Base-by-base conservation (phyloP, 1,284 basidiomycete species). In the Trametes pubescens region DNA sequence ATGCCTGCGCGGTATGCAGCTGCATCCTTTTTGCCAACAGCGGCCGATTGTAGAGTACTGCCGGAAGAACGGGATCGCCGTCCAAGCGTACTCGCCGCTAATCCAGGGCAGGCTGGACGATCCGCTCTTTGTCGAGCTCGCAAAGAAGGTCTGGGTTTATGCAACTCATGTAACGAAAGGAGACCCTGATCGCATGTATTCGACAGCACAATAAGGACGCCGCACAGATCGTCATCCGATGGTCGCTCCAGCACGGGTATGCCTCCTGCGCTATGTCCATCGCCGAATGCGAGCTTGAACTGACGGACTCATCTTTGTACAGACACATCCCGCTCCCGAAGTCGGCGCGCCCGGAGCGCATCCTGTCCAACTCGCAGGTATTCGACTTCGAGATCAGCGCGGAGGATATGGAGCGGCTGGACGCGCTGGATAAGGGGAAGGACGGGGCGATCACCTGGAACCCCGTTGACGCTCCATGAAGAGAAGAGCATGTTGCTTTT, bases 1-100 rank as follows among this genome's bases (percentile, higher is more conserved):
- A 34, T 32, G 26, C 26, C 40, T 24, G 46, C n/a, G 11, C 22
- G 49, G 18, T 0, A 7, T 43, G 57, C 71, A 93, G 87, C 81
- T 95, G 8, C 93, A 95, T 72, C 94, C 94, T 0, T 88, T 91
- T 69, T 95, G 92, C 77, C 93, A 95, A 72, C 93, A 94, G 66
- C 80, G 81, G 48, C 84, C 88, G 10, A 93, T 96, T 61, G 92
- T 94, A 29, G 81, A 84, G 21, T 96, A 92, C 75, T 96, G 94
- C 78, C 72, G 78, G 26, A 74, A 84, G 53, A 79, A 94, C 66
- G 81, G 79, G 7, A 93, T 97, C 58, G 79, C 89, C 35, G 79
- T 96, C 7, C 83, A 96, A 75, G 94, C 86, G 0, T 88, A 88
- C 71, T 82, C 79, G 51, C 86, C 87, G 0, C 72, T 86, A 22